phyloP scores from a whole-genome alignment of 345 rosid species.

The Clausena lansium region DNA sequence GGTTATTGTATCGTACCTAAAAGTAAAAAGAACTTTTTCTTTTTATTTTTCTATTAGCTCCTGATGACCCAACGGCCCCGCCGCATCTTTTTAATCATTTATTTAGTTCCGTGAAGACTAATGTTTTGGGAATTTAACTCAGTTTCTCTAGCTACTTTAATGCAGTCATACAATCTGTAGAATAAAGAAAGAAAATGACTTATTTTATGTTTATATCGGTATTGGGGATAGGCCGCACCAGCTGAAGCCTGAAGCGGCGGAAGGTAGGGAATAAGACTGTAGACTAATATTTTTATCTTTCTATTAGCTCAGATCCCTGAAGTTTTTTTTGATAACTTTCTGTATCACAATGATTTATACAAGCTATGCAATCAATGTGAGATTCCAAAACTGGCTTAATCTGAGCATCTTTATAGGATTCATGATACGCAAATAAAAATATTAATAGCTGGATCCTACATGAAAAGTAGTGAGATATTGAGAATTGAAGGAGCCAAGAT shows the following conservation, averaged over 20 bases:
- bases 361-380: no score
- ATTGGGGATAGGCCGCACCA: not conserved
- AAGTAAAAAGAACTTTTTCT: no score
- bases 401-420: not conserved
- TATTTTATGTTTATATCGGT: not conserved
- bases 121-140: not conserved
- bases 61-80: slow-evolving; percentile 2
- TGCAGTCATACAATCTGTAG: not conserved
- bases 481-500: slow-evolving; percentile 10
- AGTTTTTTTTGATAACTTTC: not conserved
- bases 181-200: not conserved
- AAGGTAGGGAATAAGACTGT: not conserved
- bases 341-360: no score
- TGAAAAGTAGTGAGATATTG: not conserved
- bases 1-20: no score
- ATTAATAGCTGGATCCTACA: not conserved
- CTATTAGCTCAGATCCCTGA: no score
- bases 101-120: slow-evolving; percentile 1
- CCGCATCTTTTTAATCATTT: not conserved
- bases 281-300: no score
- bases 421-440: not conserved
- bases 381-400: not conserved
- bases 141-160: not conserved
- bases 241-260: no score
- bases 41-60: not conserved